phyloP scores from a whole-genome alignment of 805 yeast species.

The Brettanomyces custersianus region DNA sequence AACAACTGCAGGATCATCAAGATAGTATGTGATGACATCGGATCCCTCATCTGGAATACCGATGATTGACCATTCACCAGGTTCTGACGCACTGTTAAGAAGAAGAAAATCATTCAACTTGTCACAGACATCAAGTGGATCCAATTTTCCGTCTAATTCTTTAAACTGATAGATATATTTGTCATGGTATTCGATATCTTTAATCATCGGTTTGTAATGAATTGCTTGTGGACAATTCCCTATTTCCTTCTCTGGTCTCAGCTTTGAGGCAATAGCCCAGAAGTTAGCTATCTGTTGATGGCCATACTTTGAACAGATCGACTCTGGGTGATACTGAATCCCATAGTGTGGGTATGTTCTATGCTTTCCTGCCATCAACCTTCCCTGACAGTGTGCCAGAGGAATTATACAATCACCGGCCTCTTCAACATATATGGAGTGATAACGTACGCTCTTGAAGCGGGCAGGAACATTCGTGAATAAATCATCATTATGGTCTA shows the following conservation, averaged over 20 bases:
- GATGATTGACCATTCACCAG: conserved; percentile 84
- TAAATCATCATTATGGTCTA: conserved; percentile 17
- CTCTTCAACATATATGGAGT: conserved; percentile 57
- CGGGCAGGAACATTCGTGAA: conserved; percentile 31
- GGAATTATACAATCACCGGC: conserved; percentile 31
- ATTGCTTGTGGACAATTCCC: conserved; percentile 12
- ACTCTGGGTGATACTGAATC: conserved; percentile 96
- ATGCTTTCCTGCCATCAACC: conserved; percentile 75
- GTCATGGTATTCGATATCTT: conserved; percentile 4
- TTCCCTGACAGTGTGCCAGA: conserved; percentile 41
- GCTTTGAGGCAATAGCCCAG: conserved; percentile 34
- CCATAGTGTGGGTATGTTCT: conserved; percentile 64
- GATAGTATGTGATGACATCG: conserved; percentile 52
- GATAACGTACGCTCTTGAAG: conserved; percentile 78
- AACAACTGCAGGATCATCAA: conserved; percentile 29
- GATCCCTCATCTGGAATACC: conserved; percentile 52
- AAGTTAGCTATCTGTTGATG: conserved; percentile 52
- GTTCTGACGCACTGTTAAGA: conserved; percentile 70
- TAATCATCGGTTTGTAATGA: conserved; percentile 16
- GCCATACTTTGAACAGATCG: conserved; percentile 75
- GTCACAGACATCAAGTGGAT: background rate
- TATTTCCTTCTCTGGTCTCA: background rate
- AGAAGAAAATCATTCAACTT: conserved; percentile 58
- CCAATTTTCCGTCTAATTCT: conserved; percentile 3
- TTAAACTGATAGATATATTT: conserved; percentile 11